Evolutionary conservation across 2,329 filamentous ascomycete genomes (phyloP).

Genomic region (Cladophialophora immunda): DNA sequence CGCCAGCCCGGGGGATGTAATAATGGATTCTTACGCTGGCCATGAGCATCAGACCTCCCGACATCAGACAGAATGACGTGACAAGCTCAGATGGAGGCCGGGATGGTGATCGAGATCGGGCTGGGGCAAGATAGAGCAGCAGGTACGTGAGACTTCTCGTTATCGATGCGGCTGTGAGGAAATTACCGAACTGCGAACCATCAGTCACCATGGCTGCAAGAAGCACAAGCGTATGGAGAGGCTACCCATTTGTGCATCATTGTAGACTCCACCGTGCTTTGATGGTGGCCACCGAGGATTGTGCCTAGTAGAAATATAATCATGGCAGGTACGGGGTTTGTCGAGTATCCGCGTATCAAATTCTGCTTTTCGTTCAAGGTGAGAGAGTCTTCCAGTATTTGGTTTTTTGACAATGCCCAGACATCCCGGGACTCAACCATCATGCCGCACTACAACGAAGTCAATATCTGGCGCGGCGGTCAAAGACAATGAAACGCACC

Average conservation of each 20-base stretch:
- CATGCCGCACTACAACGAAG: constrained; percentile 71
- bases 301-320: constrained; percentile 80
- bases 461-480: constrained; percentile 39
- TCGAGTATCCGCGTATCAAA: constrained; percentile 62
- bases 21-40: constrained; percentile 1
- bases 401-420: constrained; percentile 61
- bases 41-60: constrained; percentile 64
- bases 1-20: too few relatives aligned
- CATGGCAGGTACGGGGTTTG: constrained; percentile 80
- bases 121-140: constrained; percentile 75
- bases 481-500: constrained; percentile 52
- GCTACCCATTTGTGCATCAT: constrained; percentile 80
- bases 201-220: constrained; percentile 64
- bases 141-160: constrained; percentile 77
- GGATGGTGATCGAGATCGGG: constrained; percentile 75
- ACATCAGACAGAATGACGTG: constrained; percentile 77
- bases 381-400: constrained; percentile 67
- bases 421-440: constrained; percentile 74
- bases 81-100: constrained; percentile 82
- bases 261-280: constrained; percentile 74
- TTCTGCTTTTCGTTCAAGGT: constrained; percentile 43
- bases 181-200: constrained; percentile 35
- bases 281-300: constrained; percentile 86
- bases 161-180: constrained; percentile 76
- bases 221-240: not conserved